Conservation (phyloP, 1,284 basidiomycete species). For the Peniophora sp. region DNA sequence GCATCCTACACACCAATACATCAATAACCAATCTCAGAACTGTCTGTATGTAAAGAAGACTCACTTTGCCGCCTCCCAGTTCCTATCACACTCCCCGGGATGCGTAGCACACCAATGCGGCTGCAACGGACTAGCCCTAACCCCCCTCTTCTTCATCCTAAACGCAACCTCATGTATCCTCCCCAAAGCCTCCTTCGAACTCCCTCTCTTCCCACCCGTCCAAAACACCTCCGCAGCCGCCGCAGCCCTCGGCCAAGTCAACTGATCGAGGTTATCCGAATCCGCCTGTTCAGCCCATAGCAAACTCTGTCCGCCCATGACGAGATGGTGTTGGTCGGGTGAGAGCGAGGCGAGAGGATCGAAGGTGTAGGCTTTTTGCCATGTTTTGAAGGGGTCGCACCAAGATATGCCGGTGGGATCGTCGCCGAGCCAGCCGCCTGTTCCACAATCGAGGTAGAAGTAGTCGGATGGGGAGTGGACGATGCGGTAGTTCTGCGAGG, state of each 20-base stretch:
- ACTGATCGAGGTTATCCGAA: constrained; percentile 61
- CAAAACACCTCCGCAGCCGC: constrained; percentile 79
- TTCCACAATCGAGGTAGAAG: constrained; percentile 49
- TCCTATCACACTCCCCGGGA: constrained; percentile 48
- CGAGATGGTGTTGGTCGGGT: constrained; percentile 36
- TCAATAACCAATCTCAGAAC: too few relatives aligned
- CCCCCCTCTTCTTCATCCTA: constrained; percentile 61
- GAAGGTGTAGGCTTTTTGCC: constrained; percentile 72
- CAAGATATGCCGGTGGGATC: constrained; percentile 38
- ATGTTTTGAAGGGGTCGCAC: constrained; percentile 76
- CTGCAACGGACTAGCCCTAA: constrained; percentile 64
- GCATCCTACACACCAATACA: too few relatives aligned
- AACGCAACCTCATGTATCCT: constrained; percentile 72
- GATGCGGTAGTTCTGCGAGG: constrained; percentile 38
- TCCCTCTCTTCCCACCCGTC: constrained; percentile 51
- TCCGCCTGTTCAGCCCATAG: constrained; percentile 78
- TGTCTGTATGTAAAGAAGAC: too few relatives aligned
- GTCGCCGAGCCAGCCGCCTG: constrained; percentile 68
- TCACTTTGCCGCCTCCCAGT: too few relatives aligned
- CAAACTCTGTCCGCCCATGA: constrained; percentile 68
- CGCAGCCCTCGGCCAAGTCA: constrained; percentile 76
- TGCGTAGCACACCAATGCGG: constrained; percentile 77
- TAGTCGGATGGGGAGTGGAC: constrained; percentile 44
- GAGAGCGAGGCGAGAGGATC: constrained; percentile 60
- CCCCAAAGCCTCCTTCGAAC: constrained; percentile 55